Base-by-base conservation (phyloP, 495 filamentous ascomycete species). In the Penicillium tannophilum region DNA sequence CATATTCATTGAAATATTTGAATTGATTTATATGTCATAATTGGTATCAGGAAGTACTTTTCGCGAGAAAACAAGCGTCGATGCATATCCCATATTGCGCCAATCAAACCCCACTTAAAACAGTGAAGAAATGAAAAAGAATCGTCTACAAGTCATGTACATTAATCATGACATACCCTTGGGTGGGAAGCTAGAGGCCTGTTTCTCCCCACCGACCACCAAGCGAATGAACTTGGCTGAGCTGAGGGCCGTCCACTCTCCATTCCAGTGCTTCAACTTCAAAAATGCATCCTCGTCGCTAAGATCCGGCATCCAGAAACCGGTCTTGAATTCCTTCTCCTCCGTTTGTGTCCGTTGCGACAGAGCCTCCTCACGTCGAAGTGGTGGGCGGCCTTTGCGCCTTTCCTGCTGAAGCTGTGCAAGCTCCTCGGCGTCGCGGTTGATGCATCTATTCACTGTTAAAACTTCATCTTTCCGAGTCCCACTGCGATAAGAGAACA, bases 341-440 rank as follows among this genome's bases (percentile, higher is more conserved):
- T 97, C 90, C 19, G 74, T 75, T 19, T 80, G 79, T 47, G 89
- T 86, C 47, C 85, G 84, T 64, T 92, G 86, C 60, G 81, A 84
- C 24, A 98, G 74, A 5, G 89, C 73, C 69, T 92, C 90, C 66
- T 97, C 91, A 53, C 84, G 83, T 30, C 86, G 82, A 64, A 83
- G 90, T 5, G 92, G 77, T 23, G 95, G 91, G 30, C 94, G 84
- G 16, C 95, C 93, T 41, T 90, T 82, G 23, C 95, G 83, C 12
- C 92, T 87, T 47, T 89, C 82, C 61, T 85, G 86, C 70, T 92
- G 88, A 54, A 94, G 70, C 54, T 83, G 76, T 43, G 83, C 80
- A 36, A 94, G 81, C 61, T 96, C 91, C 36, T 89, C 86, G 55
- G 90, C 85, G 63, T 91, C 73, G 39, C 93, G 89, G 62, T 86